Evolutionary conservation across 495 filamentous ascomycete genomes (phyloP), one percentile per base, ranked within the genome.

Genomic region (Cercophora scortea): DNA sequence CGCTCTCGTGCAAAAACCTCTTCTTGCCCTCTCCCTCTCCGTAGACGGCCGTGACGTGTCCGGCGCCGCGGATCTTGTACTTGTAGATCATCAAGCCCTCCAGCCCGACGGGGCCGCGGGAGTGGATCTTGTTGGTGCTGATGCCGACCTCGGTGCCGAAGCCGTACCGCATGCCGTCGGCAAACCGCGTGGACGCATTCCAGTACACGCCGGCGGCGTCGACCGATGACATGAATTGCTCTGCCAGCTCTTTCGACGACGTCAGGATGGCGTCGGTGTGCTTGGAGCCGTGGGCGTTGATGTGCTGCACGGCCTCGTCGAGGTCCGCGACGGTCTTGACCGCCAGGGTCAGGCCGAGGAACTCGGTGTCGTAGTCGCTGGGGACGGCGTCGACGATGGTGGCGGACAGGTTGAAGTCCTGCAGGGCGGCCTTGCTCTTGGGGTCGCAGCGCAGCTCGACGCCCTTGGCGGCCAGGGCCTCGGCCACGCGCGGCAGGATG

Each of bases 81-180:
- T 96, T 95, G 62, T 98, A 96, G 52, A 97, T 96, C 71, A 89
- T 95, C 67, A 98, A 69, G 0, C 93, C 93, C 63, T 97, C 92
- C 42, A 98, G 70, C 13, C 93, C 93, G 11, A 98, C 93, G 0
- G 93, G 93, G 1, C 93, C 93, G 38, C 93, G 77, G 8, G 89
- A 86, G 62, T 98, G 93, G 49, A 98, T 95, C 71, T 97, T 98
- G 71, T 97, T 98, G 42, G 93, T 98, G 69, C 88, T 94, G 65
- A 98, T 96, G 39, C 93, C 93, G 2, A 98, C 93, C 68, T 99
- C 93, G 0, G 93, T 96, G 34, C 93, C 93, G 71, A 99, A 97
- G 3, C 93, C 93, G 67, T 89, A 99, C 32, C 93, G 79, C 85
- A 94, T 95, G 3, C 93, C 93, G 63, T 99, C 93, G 4, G 92